Conservation (phyloP, 331 rosid species). For the Malus hybrid region DNA sequence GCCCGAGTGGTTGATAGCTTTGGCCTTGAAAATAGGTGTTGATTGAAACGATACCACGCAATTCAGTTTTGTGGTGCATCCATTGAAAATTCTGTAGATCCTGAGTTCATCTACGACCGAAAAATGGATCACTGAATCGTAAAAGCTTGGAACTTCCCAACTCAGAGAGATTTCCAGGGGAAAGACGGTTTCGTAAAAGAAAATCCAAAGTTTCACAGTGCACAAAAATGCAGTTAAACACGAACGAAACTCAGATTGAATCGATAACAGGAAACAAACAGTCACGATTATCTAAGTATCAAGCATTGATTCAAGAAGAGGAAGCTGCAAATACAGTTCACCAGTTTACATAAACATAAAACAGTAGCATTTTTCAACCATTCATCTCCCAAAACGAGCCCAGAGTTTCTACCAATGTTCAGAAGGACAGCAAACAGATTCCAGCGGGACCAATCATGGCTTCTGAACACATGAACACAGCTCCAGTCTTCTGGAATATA, state of each 20-base stretch:
- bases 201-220: not conserved
- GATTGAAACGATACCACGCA: not conserved
- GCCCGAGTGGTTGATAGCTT: too few species aligned
- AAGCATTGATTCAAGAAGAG: not conserved
- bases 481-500: constrained; percentile 50
- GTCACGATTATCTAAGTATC: not conserved
- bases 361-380: constrained; percentile 11
- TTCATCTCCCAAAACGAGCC: constrained; percentile 8
- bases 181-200: not conserved
- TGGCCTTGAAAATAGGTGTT: too few species aligned
- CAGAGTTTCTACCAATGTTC: constrained; percentile 11
- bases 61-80: not conserved
- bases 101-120: not conserved
- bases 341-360: constrained; percentile 10
- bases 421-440: constrained; percentile 23
- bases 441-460: constrained; percentile 50
- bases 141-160: not conserved
- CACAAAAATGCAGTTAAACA: not conserved
- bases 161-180: not conserved
- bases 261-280: not conserved
- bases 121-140: not conserved
- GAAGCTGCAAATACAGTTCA: constrained; percentile 4
- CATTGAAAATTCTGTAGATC: not conserved
- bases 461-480: constrained; percentile 27
- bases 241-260: constrained; percentile 3